These are phyloP conservation scores for Anisodus acutangulus DNA, from an alignment of 257 asterid genomes.

Conservation along the genomic window DNA sequence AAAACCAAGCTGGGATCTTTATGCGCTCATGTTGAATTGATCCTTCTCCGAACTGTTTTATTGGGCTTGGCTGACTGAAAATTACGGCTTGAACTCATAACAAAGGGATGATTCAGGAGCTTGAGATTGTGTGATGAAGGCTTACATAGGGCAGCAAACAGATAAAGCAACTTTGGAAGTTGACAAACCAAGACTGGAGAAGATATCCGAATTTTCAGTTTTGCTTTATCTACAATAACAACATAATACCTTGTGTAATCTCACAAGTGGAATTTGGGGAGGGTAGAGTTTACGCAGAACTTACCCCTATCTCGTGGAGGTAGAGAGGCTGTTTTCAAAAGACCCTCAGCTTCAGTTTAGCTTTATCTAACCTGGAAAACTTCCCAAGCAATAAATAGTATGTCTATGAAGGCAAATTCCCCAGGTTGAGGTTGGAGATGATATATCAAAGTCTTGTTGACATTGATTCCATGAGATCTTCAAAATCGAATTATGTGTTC, in stretches of 20 bases:
- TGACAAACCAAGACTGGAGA: neutral
- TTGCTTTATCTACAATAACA: neutral
- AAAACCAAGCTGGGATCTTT: conserved; percentile 10
- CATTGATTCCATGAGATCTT: conserved; percentile 19
- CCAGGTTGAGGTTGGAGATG: conserved; percentile 5
- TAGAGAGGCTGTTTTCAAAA: no score
- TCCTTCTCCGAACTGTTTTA: neutral
- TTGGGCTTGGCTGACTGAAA: neutral
- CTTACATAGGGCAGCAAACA: neutral
- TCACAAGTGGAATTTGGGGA: no score
- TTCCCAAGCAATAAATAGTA: neutral
- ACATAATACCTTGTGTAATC: no score
- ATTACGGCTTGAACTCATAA: neutral
- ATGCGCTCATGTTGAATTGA: neutral
- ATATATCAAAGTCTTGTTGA: neutral
- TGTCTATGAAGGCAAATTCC: conserved; percentile 2
- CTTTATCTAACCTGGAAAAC: conserved; percentile 15
- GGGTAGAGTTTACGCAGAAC: no score
- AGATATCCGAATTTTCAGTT: neutral
- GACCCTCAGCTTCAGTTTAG: neutral
- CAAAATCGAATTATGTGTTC: neutral
- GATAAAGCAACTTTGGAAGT: conserved; percentile 5
- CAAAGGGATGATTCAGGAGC: conserved; percentile 1
- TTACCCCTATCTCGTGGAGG: no score
- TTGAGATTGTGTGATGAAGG: neutral